A percentile compares a stretch with the other conserved stretches of the same genome.
Conservation (phyloP, 495 filamentous ascomycete species). For the Tuber umbilicatum region DNA sequence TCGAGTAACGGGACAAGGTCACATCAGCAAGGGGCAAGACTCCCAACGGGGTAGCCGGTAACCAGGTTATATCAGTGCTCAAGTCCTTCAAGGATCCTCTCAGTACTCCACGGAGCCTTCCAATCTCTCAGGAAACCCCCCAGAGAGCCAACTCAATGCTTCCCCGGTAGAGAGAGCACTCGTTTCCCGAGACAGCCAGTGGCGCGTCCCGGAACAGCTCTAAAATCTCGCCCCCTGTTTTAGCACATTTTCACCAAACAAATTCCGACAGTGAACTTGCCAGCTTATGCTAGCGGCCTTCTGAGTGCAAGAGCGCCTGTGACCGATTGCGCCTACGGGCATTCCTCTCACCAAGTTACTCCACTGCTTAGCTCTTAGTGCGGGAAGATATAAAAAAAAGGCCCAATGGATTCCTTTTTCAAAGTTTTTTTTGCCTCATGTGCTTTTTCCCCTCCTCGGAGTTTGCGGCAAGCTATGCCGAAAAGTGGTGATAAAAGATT, state of each 20-base stretch:
- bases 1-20: background rate
- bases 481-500: background rate
- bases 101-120: background rate
- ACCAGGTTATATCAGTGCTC: background rate
- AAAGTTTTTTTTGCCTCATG: background rate
- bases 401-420: background rate
- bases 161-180: background rate
- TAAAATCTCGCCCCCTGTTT: background rate
- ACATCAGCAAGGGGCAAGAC: background rate
- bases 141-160: background rate
- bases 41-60: background rate
- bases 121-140: background rate
- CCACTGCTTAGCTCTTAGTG: background rate
- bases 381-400: background rate
- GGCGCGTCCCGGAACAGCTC: too few species aligned
- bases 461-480: background rate
- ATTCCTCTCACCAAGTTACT: background rate
- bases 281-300: background rate
- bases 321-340: too few species aligned
- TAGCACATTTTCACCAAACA: background rate
- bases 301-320: background rate
- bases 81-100: background rate
- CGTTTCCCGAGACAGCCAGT: background rate
- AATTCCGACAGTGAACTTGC: background rate
- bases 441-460: background rate